Evolutionary conservation across 805 yeast genomes (phyloP), one percentile per base, ranked within the genome.

Genomic region (Metschnikowia similis): DNA sequence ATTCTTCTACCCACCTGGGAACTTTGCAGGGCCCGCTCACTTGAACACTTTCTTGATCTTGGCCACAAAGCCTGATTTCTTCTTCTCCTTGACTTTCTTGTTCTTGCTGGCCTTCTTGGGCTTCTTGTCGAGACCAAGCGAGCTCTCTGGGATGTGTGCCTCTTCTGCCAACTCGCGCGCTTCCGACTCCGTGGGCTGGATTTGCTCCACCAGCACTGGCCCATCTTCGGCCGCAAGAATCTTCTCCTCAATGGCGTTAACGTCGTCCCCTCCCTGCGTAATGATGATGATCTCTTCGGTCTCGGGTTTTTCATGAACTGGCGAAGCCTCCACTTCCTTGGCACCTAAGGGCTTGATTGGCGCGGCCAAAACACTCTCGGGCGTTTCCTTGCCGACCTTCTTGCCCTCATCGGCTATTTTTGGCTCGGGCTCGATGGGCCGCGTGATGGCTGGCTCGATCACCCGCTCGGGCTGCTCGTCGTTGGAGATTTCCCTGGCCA

Each of bases 1-100:
- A 21, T 21, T 21, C 21, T 21, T 21, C 5, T 21, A 5, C 21
- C 21, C 21, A 21, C 21, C 21, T 21, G 21, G 21, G 4, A 21
- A 21, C 21, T 21, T 21, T 4, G 21, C 21, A 21, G 21, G 21
- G 21, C 21, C 21, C 21, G n/a, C 10, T 59, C 56, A 69, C 55
- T 60, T 62, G 50, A 74, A 65, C 31, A 71, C 57, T 56, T 69
- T 73, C 65, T 73, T 75, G 53, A 76, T 51, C 61, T 71, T 74
- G 48, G 72, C 57, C 48, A 75, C 65, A 43, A 77, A 69, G 28
- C 70, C 66, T 61, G 69, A 71, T 65, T 75, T 72, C 63, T 69
- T 64, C 53, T 65, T 66, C 31, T 63, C 53, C 51, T 55, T 56
- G 13, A n/a, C 34, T 17, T 43, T 44, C 49, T 49, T 52, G 30